phyloP scores from a whole-genome alignment of 768 basidiomycete genomes.

The Lyophyllum decastes region DNA sequence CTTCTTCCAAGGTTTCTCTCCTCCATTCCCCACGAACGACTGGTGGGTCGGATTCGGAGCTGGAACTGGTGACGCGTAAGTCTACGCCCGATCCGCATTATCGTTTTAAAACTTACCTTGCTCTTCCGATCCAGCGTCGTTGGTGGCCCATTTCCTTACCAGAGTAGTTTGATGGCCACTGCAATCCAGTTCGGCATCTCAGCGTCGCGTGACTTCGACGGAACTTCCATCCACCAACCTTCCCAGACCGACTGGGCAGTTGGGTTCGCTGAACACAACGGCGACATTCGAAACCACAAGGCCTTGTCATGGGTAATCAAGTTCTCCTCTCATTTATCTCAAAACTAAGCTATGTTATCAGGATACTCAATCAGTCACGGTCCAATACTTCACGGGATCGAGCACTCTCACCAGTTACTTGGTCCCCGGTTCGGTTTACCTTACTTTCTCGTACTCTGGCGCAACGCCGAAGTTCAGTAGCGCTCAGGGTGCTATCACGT shows the following conservation, averaged over 20 bases:
- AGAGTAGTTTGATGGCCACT: slow-evolving; percentile 25
- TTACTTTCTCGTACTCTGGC: slow-evolving; percentile 30
- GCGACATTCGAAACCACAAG: slow-evolving; percentile 31
- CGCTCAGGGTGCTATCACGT: slow-evolving; percentile 27
- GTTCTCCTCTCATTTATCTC: neutral
- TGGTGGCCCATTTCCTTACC: slow-evolving; percentile 34
- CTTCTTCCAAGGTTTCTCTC: slow-evolving; percentile 33
- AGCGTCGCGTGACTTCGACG: slow-evolving; percentile 29
- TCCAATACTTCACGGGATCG: slow-evolving; percentile 33
- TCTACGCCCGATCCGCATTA: neutral
- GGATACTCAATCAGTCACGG: slow-evolving; percentile 35
- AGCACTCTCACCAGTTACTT: slow-evolving; percentile 32
- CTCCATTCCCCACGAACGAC: slow-evolving; percentile 34
- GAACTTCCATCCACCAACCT: slow-evolving; percentile 31
- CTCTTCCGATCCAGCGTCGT: slow-evolving; percentile 19
- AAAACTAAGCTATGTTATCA: neutral
- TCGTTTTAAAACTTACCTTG: neutral
- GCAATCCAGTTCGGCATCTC: slow-evolving; percentile 32
- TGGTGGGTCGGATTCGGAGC: slow-evolving; percentile 37
- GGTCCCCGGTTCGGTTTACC: slow-evolving; percentile 34
- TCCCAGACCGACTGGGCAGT: slow-evolving; percentile 33
- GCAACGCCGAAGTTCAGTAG: slow-evolving; percentile 33
- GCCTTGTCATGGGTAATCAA: slow-evolving; percentile 30
- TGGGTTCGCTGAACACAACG: slow-evolving; percentile 31
- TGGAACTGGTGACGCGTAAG: slow-evolving; percentile 24